Evolutionary conservation across 768 basidiomycete genomes (phyloP).

Genomic region (Vararia minispora): DNA sequence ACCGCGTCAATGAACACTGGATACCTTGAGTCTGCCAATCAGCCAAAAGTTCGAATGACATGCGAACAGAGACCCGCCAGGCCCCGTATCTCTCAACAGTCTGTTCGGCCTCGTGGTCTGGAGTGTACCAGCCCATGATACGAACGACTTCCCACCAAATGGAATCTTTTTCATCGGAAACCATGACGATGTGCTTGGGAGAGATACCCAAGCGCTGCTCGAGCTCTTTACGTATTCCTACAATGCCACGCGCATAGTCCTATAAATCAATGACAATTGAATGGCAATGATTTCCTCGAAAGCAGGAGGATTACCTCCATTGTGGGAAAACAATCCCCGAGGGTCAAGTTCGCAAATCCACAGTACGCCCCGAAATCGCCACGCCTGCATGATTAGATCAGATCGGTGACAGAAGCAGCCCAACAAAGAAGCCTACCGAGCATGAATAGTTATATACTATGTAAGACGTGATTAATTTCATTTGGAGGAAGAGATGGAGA

Average conservation of each 20-base stretch:
- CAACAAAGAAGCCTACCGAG: constrained; percentile 16
- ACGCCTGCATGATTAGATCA: constrained; percentile 11
- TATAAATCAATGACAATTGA: constrained; percentile 3
- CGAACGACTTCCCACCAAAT: constrained; percentile 28
- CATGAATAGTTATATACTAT: constrained; percentile 26
- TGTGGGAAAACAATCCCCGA: constrained; percentile 28
- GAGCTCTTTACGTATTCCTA: constrained; percentile 28
- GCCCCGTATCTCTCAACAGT: constrained; percentile 24
- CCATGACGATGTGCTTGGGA: constrained; percentile 27
- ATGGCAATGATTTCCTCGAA: constrained; percentile 17
- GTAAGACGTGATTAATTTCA: no score
- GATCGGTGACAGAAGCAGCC: neutral
- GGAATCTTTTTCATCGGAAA: constrained; percentile 30
- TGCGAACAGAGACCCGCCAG: constrained; percentile 20
- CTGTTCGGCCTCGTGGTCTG: constrained; percentile 22
- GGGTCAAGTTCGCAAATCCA: constrained; percentile 14
- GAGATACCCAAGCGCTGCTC: constrained; percentile 19
- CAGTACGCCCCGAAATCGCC: constrained; percentile 21
- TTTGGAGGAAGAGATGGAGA: neutral
- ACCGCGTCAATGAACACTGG: constrained; percentile 65
- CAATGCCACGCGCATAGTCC: constrained; percentile 10
- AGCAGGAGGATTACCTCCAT: constrained; percentile 23
- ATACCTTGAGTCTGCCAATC: constrained; percentile 35
- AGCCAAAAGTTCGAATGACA: neutral
- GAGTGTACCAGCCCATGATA: constrained; percentile 24